Evolutionary conservation across 768 basidiomycete species (phyloP), one percentile per base, ranked within the genome.

Genomic region (Lactifluus piperatus): DNA sequence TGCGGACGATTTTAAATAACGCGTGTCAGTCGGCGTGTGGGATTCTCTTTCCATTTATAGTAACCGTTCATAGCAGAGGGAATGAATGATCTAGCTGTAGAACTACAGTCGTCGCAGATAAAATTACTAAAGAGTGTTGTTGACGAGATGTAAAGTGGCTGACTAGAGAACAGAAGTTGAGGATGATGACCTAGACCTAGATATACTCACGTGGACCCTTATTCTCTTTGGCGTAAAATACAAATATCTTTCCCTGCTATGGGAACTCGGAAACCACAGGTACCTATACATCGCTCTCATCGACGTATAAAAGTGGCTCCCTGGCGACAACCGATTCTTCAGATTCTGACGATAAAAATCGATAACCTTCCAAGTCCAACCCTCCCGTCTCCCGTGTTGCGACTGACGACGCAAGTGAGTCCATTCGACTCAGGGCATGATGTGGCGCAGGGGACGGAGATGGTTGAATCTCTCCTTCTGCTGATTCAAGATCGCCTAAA

Each of bases 261-360:
- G 26, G 22, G n/a, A n/a, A n/a, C n/a, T n/a, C n/a, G n/a, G n/a
- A n/a, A n/a, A n/a, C n/a, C n/a, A n/a, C n/a, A n/a, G n/a, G n/a
- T 30, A 46, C 34, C 27, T 56, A 54, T 43, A 30, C 39, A 41
- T 59, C 62, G 13, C 29, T 43, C 20, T 49, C 62, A 11, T 45
- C 62, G n/a, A 63, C 29, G 7, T 62, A 52, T 14, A 64, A 30
- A 41, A 64, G 63, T 8, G 63, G 63, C 56, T 64, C 61, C 48
- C 61, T 49, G 16, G 60, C 56, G 16, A 64, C 36, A 24, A 64
- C 27, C 2, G 63, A 64, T 27, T 64, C 63, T 20, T 64, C 63
- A 29, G 63, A 64, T 54, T 63, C 62, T 7, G 63, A 64, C n/a
- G 51, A 24, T 47, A 64, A 26, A 18, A 62, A 57, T 14, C 63